Conservation (phyloP, 768 basidiomycete species). For the Russula sp. region DNA sequence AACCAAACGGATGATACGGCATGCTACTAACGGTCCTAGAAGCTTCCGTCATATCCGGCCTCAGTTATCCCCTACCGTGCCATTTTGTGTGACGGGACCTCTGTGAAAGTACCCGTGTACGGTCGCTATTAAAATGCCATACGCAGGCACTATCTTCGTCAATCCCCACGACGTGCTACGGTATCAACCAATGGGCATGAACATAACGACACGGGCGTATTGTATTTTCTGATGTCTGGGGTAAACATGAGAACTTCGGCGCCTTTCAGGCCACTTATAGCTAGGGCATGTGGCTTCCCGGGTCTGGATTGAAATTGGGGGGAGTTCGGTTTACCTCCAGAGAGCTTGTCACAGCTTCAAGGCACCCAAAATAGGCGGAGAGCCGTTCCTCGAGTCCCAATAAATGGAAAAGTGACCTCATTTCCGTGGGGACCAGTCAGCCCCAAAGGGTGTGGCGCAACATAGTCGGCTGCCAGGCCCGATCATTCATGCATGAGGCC, state of each 20-base stretch:
- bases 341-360: constrained; percentile 61
- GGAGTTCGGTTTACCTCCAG: constrained; percentile 55
- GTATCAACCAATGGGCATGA: constrained; percentile 87
- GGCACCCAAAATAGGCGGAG: not conserved
- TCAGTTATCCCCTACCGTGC: constrained; percentile 76
- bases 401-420: constrained; percentile 81
- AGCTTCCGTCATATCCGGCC: constrained; percentile 58
- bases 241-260: constrained; percentile 75
- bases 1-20: constrained; percentile 88
- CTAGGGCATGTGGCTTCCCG: constrained; percentile 74
- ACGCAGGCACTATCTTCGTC: constrained; percentile 74
- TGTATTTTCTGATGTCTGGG: constrained; percentile 47
- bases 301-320: constrained; percentile 45
- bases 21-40: constrained; percentile 89
- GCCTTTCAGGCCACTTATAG: constrained; percentile 78
- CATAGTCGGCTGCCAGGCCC: not conserved
- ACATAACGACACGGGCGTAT: constrained; percentile 85
- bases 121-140: constrained; percentile 52
- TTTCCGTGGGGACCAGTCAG: constrained; percentile 33
- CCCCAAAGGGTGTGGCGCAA: not conserved
- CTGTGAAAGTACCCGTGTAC: constrained; percentile 39
- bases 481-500: constrained; percentile 35
- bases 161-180: constrained; percentile 51
- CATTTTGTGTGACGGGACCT: constrained; percentile 63
- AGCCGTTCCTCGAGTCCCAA: constrained; percentile 52